Conservation (phyloP, 1,139 yeast species). For the Sugiyamaella neomexicana region DNA sequence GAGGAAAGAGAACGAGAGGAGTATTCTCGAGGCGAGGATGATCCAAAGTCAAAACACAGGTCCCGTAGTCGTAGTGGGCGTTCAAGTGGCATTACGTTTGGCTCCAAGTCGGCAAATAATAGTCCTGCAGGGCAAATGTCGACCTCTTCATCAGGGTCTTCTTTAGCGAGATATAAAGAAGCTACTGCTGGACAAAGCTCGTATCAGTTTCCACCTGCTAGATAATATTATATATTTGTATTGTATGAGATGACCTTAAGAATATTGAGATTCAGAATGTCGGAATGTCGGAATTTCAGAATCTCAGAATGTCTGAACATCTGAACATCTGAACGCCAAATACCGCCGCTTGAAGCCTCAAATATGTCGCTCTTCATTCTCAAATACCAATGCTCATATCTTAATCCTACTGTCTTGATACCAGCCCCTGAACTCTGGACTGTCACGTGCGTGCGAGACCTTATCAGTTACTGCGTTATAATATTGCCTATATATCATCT, state of each 20-base stretch:
- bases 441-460: background rate
- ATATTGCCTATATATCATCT: background rate
- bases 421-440: too few species aligned
- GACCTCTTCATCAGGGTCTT: constrained; percentile 17
- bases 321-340: too few species aligned
- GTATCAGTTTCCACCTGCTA: constrained; percentile 18
- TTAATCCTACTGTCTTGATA: too few species aligned
- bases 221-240: constrained; percentile 1
- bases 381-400: too few species aligned
- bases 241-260: background rate
- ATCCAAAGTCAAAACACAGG: constrained; percentile 14
- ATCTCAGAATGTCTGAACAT: too few species aligned
- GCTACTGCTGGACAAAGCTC: constrained; percentile 11
- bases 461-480: background rate
- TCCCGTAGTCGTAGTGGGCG: constrained; percentile 17
- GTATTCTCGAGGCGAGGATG: constrained; percentile 16
- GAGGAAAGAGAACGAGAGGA: constrained; percentile 15
- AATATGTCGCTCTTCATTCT: too few species aligned
- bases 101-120: constrained; percentile 5
- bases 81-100: constrained; percentile 16
- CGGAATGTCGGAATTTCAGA: too few species aligned
- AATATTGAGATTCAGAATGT: too few species aligned
- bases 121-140: constrained; percentile 12
- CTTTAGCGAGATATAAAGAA: constrained; percentile 13
- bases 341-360: too few species aligned